These are phyloP conservation scores for Cichorium intybus DNA, from an alignment of 140 eudicot species.

Conservation along the genomic window DNA sequence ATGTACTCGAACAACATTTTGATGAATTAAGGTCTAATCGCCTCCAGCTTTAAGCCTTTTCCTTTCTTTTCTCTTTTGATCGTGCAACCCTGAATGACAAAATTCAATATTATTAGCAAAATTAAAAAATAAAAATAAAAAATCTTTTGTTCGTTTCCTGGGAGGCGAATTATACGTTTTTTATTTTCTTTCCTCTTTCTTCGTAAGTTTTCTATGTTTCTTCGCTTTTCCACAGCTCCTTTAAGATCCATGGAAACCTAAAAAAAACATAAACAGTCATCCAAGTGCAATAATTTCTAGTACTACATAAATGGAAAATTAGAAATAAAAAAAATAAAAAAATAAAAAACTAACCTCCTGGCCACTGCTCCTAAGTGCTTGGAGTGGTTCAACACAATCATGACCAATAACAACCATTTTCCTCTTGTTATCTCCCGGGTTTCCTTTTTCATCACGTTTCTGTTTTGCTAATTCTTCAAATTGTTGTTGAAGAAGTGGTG, in stretches of 20 bases:
- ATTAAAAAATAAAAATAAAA: background rate
- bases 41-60: slow-evolving; percentile 50
- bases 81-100: slow-evolving; percentile 64
- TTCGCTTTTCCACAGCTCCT: slow-evolving; percentile 62
- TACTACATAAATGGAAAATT: background rate
- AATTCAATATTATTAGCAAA: slow-evolving; percentile 7
- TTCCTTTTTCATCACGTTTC: slow-evolving; percentile 32
- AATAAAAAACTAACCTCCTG: slow-evolving; percentile 81
- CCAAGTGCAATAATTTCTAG: background rate
- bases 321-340: too few species aligned
- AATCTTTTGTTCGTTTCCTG: background rate
- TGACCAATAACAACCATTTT: slow-evolving; percentile 87
- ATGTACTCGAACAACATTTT: slow-evolving; percentile 27
- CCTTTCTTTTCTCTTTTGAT: slow-evolving; percentile 69
- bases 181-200: slow-evolving; percentile 82
- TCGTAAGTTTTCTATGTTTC: slow-evolving; percentile 51
- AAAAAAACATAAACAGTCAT: slow-evolving; percentile 7
- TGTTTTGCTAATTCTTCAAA: slow-evolving; percentile 64
- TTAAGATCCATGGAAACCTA: slow-evolving; percentile 67
- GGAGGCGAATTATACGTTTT: slow-evolving; percentile 45
- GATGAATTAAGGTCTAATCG: slow-evolving; percentile 4
- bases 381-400: slow-evolving; percentile 83
- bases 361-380: slow-evolving; percentile 78
- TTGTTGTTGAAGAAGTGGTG: slow-evolving; percentile 80
- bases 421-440: slow-evolving; percentile 41